Base-by-base conservation (phyloP, 768 basidiomycete species). In the Trametes sanguinea region DNA sequence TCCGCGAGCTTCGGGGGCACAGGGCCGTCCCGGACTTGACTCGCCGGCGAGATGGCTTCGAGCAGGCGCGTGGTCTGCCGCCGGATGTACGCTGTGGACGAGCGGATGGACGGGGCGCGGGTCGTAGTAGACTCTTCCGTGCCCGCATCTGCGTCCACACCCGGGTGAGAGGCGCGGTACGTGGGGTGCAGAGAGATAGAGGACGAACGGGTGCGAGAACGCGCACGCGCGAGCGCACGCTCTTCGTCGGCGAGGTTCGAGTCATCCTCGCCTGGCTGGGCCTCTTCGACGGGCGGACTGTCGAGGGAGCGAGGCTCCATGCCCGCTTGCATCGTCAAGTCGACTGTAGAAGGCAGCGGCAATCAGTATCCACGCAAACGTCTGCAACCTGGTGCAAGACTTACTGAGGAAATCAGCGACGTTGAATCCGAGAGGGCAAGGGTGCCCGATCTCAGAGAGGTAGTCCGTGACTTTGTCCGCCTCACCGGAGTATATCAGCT, bases 331-430 rank as follows among this genome's bases (percentile, higher is more conserved):
- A 75, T 78, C n/a, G 76, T 84, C 65, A 77, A 71, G 69, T 77
- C 80, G 68, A 75, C 76, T 80, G 22, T 22, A 53, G 1, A 58
- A 7, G 51, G 45, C 6, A 43, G 27, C 2, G 35, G 30, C 1
- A 10, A 27, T 65, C 44, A 71, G 51, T 6, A 30, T n/a, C 22
- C 22, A 22, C 55, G 48, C 11, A 11, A 16, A 22, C 29, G 58
- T 4, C 2, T 32, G 4, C 13, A 1, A 27, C 30, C 27, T 17
- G 32, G 37, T 33, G 30, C 52, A 29, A 59, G 53, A 60, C 7
- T 44, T 71, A 95, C 95, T 98, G 59, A 98, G 77, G 75, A 87
- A 98, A 76, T 99, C 97, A 0, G 96, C 97, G 65, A 98, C 92
- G 71, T 99, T 99, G 74, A 95, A 98, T 0, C 96, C 97, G 9